Evolutionary conservation across 2,329 filamentous ascomycete species (phyloP).

Genomic region (Ascochyta koolunga): DNA sequence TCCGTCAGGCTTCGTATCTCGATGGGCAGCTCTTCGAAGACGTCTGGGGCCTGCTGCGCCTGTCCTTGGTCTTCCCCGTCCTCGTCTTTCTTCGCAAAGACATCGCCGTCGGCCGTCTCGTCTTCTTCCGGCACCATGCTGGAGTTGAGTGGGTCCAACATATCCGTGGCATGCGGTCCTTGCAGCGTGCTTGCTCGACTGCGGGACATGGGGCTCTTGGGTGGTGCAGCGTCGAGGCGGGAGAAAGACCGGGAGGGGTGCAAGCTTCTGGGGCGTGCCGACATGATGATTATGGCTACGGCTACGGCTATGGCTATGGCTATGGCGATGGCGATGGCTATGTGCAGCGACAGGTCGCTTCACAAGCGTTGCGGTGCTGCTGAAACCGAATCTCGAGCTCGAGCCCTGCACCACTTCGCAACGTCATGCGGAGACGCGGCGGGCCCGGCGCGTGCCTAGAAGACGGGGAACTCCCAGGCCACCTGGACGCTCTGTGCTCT

Average conservation of each 20-base stretch:
- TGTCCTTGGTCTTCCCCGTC: slow-evolving; percentile 33
- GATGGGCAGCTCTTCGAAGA: slow-evolving; percentile 89
- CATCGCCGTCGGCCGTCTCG: slow-evolving; percentile 43
- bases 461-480: background rate
- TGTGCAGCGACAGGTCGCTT: slow-evolving; percentile 1
- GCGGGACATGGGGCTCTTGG: slow-evolving; percentile 44
- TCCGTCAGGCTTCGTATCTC: slow-evolving; percentile 91
- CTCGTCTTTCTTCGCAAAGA: slow-evolving; percentile 50
- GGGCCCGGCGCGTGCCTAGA: slow-evolving; percentile 17
- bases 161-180: slow-evolving; percentile 49
- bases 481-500: background rate
- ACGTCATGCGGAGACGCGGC: slow-evolving; percentile 43
- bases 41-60: slow-evolving; percentile 59
- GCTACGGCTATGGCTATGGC: too few species aligned
- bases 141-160: slow-evolving; percentile 52
- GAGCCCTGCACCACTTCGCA: slow-evolving; percentile 22
- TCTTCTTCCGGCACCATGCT: slow-evolving; percentile 44
- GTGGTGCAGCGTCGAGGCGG: slow-evolving; percentile 51
- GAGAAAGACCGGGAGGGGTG: slow-evolving; percentile 57
- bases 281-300: too few species aligned
- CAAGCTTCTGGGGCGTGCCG: slow-evolving; percentile 44
- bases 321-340: too few species aligned
- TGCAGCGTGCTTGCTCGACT: slow-evolving; percentile 57
- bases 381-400: slow-evolving; percentile 32
- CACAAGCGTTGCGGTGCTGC: slow-evolving; percentile 22